Evolutionary conservation across 257 asterid species (phyloP), one percentile per base, ranked within the genome.

Genomic region (Nicotiana undulata): DNA sequence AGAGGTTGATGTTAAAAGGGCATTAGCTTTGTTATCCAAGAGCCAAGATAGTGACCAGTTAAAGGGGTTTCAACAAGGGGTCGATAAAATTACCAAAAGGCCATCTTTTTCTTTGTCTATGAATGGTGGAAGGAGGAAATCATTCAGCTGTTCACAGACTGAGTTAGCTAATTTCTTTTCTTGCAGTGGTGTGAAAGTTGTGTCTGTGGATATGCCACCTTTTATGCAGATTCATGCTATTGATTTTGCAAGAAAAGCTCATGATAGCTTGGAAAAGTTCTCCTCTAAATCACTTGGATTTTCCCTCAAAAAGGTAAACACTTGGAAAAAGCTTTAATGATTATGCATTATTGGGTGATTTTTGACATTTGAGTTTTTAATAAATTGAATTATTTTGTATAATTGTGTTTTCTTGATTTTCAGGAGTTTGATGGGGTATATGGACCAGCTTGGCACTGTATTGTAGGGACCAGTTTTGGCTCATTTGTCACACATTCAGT

Each of bases 171-270:
- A 92, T 51, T 92, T 95, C 90, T 84, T 95, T 28, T 86, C 91
- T 8, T 88, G 90, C 77, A 87, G 77, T 53, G 96, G 97, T 67
- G 99, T 91, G 53, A 95, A 88, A 82, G 90, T 93, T 76, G 97
- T 93, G 76, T 94, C 99, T 17, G 99, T 93, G 24, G 99, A 95
- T 83, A 95, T 95, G 99, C 95, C 98, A 3, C 97, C 99, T 5
- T 93, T 88, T 85, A 92, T 95, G 99, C 98, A 93, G 88, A 89
- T 93, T 85, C 99, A 95, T 82, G 99, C 94, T 65, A 97, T 95
- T 10, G 92, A 92, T 87, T 93, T 91, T 86, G 97, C 98, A 12
- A 91, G 99, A 85, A 95, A 91, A 81, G 85, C 95, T 59, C 90
- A 82, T 85, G 99, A 95, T 85, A 95, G 99, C 90, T 82, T 95